These are phyloP conservation scores for Sindora glabra DNA, from an alignment of 306 rosid species.

Conservation along the genomic window DNA sequence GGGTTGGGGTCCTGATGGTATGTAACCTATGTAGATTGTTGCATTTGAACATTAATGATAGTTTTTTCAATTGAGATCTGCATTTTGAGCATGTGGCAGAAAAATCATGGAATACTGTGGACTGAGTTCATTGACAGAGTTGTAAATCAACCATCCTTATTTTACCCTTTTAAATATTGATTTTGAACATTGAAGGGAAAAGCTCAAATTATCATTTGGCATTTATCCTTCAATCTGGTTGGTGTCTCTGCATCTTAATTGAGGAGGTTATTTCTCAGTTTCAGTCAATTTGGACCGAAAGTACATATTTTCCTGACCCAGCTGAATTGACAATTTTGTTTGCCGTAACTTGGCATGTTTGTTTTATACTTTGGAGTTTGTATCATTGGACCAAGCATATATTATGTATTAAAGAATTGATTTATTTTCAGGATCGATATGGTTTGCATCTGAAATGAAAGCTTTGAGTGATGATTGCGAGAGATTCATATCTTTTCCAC, in stretches of 20 bases:
- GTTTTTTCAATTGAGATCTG: background rate
- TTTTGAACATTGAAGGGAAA: background rate
- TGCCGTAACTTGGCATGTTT: background rate
- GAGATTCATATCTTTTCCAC: slow-evolving; percentile 78
- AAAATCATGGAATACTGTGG: background rate
- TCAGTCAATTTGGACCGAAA: slow-evolving; percentile 5
- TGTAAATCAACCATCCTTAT: background rate
- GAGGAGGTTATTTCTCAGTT: background rate
- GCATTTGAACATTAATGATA: background rate
- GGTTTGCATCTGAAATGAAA: slow-evolving; percentile 99
- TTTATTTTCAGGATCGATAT: slow-evolving; percentile 67
- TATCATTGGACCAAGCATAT: background rate
- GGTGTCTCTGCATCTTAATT: background rate
- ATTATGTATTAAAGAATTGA: slow-evolving; percentile 5
- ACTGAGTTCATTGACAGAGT: background rate
- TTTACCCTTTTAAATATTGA: background rate
- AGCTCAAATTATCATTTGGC: background rate
- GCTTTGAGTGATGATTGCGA: slow-evolving; percentile 96
- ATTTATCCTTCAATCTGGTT: background rate
- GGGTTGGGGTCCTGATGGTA: slow-evolving; percentile 99
- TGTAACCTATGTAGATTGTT: slow-evolving; percentile 4
- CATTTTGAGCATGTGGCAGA: background rate
- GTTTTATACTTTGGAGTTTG: background rate
- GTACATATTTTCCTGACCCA: background rate
- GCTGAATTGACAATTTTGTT: background rate